Evolutionary conservation across 2,329 filamentous ascomycete genomes (phyloP), one percentile per base, ranked within the genome.

Genomic region (Plectosphaerella cucumerina): DNA sequence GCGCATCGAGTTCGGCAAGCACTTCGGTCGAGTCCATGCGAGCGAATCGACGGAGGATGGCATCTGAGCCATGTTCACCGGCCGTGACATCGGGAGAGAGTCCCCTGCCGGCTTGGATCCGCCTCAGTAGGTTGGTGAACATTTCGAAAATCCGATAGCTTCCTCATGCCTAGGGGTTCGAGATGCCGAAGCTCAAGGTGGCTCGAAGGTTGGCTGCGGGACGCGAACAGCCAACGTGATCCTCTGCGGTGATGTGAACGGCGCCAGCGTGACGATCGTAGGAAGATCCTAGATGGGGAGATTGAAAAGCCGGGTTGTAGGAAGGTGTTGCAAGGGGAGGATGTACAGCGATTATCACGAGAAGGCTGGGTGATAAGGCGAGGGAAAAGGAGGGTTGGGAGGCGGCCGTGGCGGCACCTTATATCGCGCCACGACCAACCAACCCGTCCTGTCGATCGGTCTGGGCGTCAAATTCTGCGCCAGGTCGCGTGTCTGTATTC

Each of bases 21-120:
- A 55, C 53, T 18, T 53, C 49, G 3, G 57, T 55, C 4, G 44
- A 5, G 11, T 56, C 54, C 44, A 59, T 54, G 17, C 45, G 43
- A 3, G 61, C 59, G 53, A 58, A 62, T 3, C 53, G 50, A 10
- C 47, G 37, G 18, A 63, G 53, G 15, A 58, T 45, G 15, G 56
- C 51, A 43, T 63, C 61, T 5, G 57, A 45, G 8, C 21, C 17
- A 6, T 11, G 17, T 5, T 26, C 2, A 14, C 26, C 33, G 18
- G 10, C 17, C 20, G 22, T 34, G 31, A 8, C 14, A 47, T 26
- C 45, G n/a, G 9, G 31, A n/a, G 14, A 20, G 33, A 12, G 46
- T 35, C 34, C 46, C 46, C 14, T 41, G 20, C 21, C 12, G 18
- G 4, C 34, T 14, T 14, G 46, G 8, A 41, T 14, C 33, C 31